Base-by-base conservation (phyloP, 2,329 filamentous ascomycete genomes). In the Thermomyces lanuginosus region DNA sequence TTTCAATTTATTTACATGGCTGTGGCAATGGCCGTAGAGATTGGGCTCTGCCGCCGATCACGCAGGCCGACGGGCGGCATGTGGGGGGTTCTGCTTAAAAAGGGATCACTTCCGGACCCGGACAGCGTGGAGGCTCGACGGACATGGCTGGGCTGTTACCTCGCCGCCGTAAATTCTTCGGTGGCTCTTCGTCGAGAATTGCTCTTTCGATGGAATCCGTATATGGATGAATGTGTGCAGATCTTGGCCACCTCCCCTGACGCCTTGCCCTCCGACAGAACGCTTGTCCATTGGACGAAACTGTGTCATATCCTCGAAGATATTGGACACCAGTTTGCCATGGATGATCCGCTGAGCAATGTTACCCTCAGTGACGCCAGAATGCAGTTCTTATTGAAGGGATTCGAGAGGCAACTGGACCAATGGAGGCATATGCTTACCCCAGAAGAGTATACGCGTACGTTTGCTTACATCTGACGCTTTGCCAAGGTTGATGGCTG, bases 1-100 rank as follows among this genome's bases (percentile, higher is more conserved):
- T 92, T 89, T 54, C 79, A 86, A 55, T 66, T 89, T 37, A 72
- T 82, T 23, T 80, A 92, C 47, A 71, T 81, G 44, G 76, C 78
- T 2, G 75, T 75, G 24, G 67, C 81, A 39, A 80, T 92, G 73
- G 76, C 76, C 14, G 72, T 91, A 29, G 82, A 92, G 40, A 66
- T 92, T 17, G 82, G 82, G 0, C 66, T 92, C 5, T 78, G 75
- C 9, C 66, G 69, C 35, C 59, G 62, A 37, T 48, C 51, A 35
- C 58, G 46, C 39, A 36, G 39, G 35, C 48, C 51, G 40, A 26
- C 28, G n/a, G 36, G 33, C 6, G 48, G 42, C 24, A 39, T 38
- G 3, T 40, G 47, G 6, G 47, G 34, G n/a, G 40, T 55, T 17
- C 43, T 56, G 32, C 12, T 17, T 15, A 60, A 58, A 22, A 53